Evolutionary conservation across 2,329 filamentous ascomycete genomes (phyloP).

Genomic region (Nannizzia gypsea): DNA sequence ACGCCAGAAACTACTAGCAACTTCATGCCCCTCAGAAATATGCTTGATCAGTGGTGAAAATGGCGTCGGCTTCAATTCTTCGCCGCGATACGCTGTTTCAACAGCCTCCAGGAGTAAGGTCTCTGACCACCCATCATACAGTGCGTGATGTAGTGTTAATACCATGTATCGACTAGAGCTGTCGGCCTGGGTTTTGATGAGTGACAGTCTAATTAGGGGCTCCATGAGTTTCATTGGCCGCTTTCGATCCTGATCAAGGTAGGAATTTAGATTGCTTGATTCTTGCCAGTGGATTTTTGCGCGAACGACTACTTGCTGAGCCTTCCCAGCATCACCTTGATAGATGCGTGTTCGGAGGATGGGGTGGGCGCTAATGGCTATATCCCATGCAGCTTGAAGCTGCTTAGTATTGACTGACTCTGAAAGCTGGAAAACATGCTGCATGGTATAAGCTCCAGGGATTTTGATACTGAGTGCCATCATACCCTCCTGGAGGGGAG

Average conservation of each 20-base stretch:
- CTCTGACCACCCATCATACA: slow-evolving; percentile 32
- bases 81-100: background rate
- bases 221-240: slow-evolving; percentile 17
- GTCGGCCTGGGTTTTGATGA: slow-evolving; percentile 9
- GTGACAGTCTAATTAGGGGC: slow-evolving; percentile 15
- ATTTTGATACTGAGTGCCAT: slow-evolving; percentile 29
- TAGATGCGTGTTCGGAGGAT: slow-evolving; percentile 33
- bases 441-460: slow-evolving; percentile 30
- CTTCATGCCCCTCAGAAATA: background rate
- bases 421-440: slow-evolving; percentile 24
- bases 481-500: slow-evolving; percentile 31
- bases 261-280: slow-evolving; percentile 11
- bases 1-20: slow-evolving; percentile 10
- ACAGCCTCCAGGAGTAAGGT: slow-evolving; percentile 23
- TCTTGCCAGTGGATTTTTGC: slow-evolving; percentile 17
- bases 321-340: slow-evolving; percentile 14
- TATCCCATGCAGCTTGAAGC: slow-evolving; percentile 30
- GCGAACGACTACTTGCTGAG: slow-evolving; percentile 18
- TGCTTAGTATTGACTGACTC: slow-evolving; percentile 17
- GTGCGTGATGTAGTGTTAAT: slow-evolving; percentile 29
- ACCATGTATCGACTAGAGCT: slow-evolving; percentile 16
- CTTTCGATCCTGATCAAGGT: slow-evolving; percentile 12
- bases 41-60: background rate
- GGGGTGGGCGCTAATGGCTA: slow-evolving; percentile 23
- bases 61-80: background rate